Conservation (phyloP, 306 rosid species). For the Fagus sylvatica region DNA sequence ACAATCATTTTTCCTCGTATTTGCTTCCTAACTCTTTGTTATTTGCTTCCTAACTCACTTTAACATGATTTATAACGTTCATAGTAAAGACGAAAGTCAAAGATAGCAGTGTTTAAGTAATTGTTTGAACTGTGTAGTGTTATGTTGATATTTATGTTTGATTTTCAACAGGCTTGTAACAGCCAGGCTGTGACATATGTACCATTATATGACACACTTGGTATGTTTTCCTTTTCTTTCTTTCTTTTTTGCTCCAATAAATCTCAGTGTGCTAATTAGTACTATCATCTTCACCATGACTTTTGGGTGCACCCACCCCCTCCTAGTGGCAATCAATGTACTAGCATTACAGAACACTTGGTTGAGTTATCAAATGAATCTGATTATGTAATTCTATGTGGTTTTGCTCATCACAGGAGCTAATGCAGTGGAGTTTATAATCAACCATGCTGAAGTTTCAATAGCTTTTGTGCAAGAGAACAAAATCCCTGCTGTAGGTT, state of each 20-base stretch:
- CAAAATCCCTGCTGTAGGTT: conserved; percentile 84
- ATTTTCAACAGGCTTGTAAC: conserved; percentile 71
- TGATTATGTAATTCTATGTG: conserved; percentile 18
- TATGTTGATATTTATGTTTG: neutral
- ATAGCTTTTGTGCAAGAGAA: conserved; percentile 83
- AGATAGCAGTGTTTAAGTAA: neutral
- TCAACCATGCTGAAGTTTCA: conserved; percentile 86
- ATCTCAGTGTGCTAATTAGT: conserved; percentile 7
- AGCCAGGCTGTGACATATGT: conserved; percentile 71
- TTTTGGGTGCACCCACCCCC: neutral
- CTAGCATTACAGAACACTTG: neutral
- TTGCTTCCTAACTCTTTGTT: neutral
- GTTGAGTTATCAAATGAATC: neutral
- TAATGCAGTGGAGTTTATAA: conserved; percentile 89
- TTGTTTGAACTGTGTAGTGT: neutral
- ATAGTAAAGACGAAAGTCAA: neutral
- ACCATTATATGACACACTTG: conserved; percentile 85
- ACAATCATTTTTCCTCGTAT: neutral
- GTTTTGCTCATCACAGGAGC: conserved; percentile 62
- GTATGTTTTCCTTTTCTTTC: conserved; percentile 39
- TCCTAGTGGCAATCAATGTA: neutral
- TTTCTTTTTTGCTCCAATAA: neutral
- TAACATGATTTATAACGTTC: neutral
- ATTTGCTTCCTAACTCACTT: neutral
- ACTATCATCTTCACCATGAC: neutral